A percentile compares a stretch with the other conserved stretches of the same genome.
Evolutionary conservation across 1,284 basidiomycete species (phyloP).

Genomic region (Sanghuangporus weigelae): DNA sequence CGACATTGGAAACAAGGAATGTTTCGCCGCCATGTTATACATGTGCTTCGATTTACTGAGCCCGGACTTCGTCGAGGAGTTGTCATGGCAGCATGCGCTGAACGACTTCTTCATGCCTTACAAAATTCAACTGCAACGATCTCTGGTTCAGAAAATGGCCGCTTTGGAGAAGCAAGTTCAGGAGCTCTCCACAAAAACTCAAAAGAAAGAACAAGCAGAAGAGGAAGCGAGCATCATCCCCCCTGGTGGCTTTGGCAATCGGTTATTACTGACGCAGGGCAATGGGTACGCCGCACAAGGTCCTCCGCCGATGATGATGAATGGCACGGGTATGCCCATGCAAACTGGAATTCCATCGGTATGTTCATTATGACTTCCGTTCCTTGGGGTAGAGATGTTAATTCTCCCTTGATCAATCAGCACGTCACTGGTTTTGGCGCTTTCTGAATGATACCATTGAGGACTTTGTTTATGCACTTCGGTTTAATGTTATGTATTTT

Average conservation of each 20-base stretch:
- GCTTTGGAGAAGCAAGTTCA: slow-evolving; percentile 79
- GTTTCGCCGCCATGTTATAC: slow-evolving; percentile 88
- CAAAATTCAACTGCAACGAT: slow-evolving; percentile 81
- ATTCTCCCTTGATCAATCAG: not conserved
- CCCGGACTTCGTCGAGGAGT: slow-evolving; percentile 89
- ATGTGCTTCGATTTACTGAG: slow-evolving; percentile 92
- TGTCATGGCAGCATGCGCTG: slow-evolving; percentile 92
- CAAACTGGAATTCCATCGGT: slow-evolving; percentile 31
- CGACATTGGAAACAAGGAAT: slow-evolving; percentile 97
- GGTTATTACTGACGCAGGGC: slow-evolving; percentile 59
- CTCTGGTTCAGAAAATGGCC: slow-evolving; percentile 56
- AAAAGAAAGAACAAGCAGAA: slow-evolving; percentile 83
- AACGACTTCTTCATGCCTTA: slow-evolving; percentile 98
- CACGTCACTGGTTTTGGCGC: slow-evolving; percentile 20
- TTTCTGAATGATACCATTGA: slow-evolving; percentile 16
- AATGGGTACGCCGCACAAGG: slow-evolving; percentile 53
- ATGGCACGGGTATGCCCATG: slow-evolving; percentile 34
- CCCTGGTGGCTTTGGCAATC: slow-evolving; percentile 58
- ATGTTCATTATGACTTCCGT: not conserved
- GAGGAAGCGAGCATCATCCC: slow-evolving; percentile 80
- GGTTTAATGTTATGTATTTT: slow-evolving; percentile 12
- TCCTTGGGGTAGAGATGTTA: not conserved
- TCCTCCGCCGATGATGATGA: slow-evolving; percentile 36
- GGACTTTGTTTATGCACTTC: slow-evolving; percentile 15
- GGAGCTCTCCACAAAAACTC: slow-evolving; percentile 75